Evolutionary conservation across 768 basidiomycete genomes (phyloP).

Genomic region (Gymnopilus dilepis): DNA sequence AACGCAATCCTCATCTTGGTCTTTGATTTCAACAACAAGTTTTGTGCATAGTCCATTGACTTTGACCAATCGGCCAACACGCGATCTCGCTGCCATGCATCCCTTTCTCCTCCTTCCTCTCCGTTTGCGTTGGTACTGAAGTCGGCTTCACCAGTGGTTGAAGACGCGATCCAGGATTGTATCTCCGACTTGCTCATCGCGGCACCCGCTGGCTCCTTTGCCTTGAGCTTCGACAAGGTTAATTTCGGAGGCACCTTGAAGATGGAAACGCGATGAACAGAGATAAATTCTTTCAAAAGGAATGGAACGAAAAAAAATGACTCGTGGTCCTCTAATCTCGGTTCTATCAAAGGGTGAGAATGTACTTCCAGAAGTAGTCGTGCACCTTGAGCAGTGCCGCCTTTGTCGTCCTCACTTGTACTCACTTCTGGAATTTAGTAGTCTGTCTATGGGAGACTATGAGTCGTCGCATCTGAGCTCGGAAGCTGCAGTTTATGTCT

Average conservation of each 20-base stretch:
- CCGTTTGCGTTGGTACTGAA: conserved; percentile 38
- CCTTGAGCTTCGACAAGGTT: conserved; percentile 54
- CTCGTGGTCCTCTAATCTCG: background rate
- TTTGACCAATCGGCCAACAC: conserved; percentile 60
- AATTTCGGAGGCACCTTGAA: conserved; percentile 35
- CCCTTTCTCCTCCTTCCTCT: conserved; percentile 31
- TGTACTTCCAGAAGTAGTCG: too few relatives aligned
- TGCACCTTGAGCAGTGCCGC: too few relatives aligned
- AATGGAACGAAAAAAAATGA: background rate
- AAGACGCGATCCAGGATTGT: conserved; percentile 66
- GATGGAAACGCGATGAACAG: conserved; percentile 4
- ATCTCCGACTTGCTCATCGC: conserved; percentile 59
- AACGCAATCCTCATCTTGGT: conserved; percentile 63
- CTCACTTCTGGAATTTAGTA: too few relatives aligned
- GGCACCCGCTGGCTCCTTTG: conserved; percentile 45
- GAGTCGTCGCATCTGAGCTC: too few relatives aligned
- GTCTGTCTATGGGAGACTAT: too few relatives aligned
- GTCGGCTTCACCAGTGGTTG: conserved; percentile 33
- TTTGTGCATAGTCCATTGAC: conserved; percentile 60
- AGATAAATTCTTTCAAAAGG: background rate
- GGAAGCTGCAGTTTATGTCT: too few relatives aligned
- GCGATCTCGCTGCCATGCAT: conserved; percentile 57
- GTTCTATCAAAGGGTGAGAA: conserved; percentile 11
- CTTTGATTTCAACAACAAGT: conserved; percentile 51
- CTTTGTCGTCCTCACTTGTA: too few relatives aligned